Base-by-base conservation (phyloP, 768 basidiomycete genomes). In the Gelatoporia subvermispora region DNA sequence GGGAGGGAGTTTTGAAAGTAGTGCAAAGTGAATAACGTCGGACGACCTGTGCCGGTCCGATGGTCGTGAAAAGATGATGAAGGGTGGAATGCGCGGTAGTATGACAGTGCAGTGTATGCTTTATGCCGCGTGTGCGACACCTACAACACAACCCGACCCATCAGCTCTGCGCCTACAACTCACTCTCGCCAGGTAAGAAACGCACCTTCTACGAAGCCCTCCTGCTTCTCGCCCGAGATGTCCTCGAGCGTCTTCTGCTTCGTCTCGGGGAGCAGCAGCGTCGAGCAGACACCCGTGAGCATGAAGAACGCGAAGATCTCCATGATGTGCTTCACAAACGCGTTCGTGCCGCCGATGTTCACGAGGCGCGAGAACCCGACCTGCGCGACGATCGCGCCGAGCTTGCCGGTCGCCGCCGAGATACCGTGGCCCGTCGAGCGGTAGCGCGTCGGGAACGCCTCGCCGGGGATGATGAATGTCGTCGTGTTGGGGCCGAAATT, bases 391-490 rank as follows among this genome's bases (percentile, higher is more conserved):
- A 93, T 81, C 41, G 90, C 91, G 35, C 91, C 90, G 37, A 88
- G 68, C 66, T 93, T 93, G 36, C 90, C 90, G 43, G 74, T 76
- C 15, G 88, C 90, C 2, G 90, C 90, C 11, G 84, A 83, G 57
- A 93, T 86, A 65, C 90, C 90, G 58, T 91, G 86, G 10, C 78
- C 85, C 4, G 88, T 90, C 5, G 87, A 88, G 52, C 91, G 82
- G 65, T 92, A 91, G 41, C 91, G 86, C 1, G 90, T 93, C 1
- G 90, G 90, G 79, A 90, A 93, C 21, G 72, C 77, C 63, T 93
- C 91, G 54, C 86, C 88, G 0, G 90, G 88, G 3, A 91, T 70
- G 47, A 91, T 55, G 65, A 93, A 92, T 0, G 88, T 90, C 0
- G 87, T 91, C 0, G 77, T 77, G 57, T 90, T 88, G 9, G 84